Base-by-base conservation (phyloP, 345 rosid species). In the Cardamine chenopodiifolia region DNA sequence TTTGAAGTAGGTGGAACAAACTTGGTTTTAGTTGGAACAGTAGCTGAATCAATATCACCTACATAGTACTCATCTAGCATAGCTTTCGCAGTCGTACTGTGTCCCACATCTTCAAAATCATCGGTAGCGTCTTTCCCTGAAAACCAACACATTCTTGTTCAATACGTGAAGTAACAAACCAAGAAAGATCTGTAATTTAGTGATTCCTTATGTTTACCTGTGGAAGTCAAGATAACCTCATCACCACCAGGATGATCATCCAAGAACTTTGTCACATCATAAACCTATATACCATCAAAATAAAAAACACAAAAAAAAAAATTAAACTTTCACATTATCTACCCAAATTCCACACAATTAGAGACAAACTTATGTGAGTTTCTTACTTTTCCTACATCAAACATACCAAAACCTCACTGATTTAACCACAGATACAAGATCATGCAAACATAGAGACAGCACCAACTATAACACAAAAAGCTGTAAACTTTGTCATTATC, bases 31-130 rank as follows among this genome's bases (percentile, higher is more conserved):
- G 82, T 12, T 0, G 97, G 96, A 71, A 90, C 79, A 47, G 94
- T 89, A 28, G 89, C 74, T 34, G 88, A 13, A 66, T 92, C 94
- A 6, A 92, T 82, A 14, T 86, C 84, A 31, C 99, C 99, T 0
- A 92, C 82, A 12, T 84, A 88, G 80, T 71, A 84, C 73, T 92
- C 98, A 34, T 88, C 97, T 83, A 92, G 83, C 97, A 92, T 90
- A 4, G 93, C 90, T 69, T 82, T 86, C 3, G 99, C 99, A 18
- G 80, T 84, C 52, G 73, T 78, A 71, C 99, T 92, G 68, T 95
- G 99, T 11, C 97, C 99, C 13, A 95, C 94, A 78, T 95, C 97
- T 75, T 90, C 97, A 20, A 95, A 95, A 76, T 95, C 97, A 74
- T 90, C 90, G 5, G 97, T 90, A 0, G 98, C 97, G 50, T 95